Evolutionary conservation across 352 stramenopile genomes (phyloP), one percentile per base, ranked within the genome.

Genomic region (Phytophthora pistaciae): DNA sequence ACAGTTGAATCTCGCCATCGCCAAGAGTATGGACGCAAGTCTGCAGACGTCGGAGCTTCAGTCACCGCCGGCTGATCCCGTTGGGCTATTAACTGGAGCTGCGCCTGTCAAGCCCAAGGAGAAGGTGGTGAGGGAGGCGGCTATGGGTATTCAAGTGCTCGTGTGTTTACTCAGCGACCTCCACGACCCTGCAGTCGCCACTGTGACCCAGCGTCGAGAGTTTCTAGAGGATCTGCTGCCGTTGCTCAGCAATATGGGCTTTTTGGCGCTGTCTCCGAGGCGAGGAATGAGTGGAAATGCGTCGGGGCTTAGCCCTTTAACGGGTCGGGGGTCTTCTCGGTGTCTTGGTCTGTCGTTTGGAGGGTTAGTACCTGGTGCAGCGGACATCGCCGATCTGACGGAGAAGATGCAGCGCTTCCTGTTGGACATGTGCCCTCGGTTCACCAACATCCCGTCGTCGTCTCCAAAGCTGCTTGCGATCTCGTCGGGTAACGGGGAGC

Each of bases 221-320:
- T 76, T 92, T 48, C 67, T 92, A n/a, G 42, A 48, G 1, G 83
- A 90, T 27, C 31, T 92, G 0, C 25, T 88, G 18, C 81, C 66
- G 16, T 64, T 91, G 16, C 57, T 92, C 0, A 60, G 75, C 13
- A 58, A 20, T 8, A 71, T 93, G 27, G 44, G 74, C 14, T 69
- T 78, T 14, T 60, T 92, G 16, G 78, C 80, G 0, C 67, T 95
- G 4, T 74, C 59, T 65, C 54, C 68, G 10, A 70, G 20, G 27
- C 59, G 70, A 29, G 29, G 31, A 16, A 3, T 36, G 27, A 42
- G 52, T 57, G 31, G 7, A 3, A 66, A 65, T 40, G 60, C 38
- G 9, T 57, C 44, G 20, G 57, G 48, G 13, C 20, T 68, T 20
- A 10, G 20, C 2, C n/a, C 68, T 13, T 38, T 42, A 7, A 38